phyloP scores from a whole-genome alignment of 179 eudicot genomes.

The Silene vulgaris region DNA sequence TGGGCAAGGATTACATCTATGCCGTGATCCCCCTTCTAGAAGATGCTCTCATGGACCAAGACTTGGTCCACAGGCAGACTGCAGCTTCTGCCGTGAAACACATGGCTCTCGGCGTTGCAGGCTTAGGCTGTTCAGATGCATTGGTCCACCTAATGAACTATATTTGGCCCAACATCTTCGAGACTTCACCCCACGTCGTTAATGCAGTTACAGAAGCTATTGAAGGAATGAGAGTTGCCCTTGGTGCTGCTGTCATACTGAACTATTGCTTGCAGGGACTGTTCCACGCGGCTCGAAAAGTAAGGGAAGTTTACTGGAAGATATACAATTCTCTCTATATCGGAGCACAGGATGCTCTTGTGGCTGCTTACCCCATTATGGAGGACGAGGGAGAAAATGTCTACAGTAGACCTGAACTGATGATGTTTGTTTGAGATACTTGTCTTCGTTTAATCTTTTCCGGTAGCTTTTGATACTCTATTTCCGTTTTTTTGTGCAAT shows the following conservation, averaged over 20 bases:
- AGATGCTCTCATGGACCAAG: conserved; percentile 91
- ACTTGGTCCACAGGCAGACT: conserved; percentile 81
- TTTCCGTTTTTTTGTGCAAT: not conserved
- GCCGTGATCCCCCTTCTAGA: conserved; percentile 88
- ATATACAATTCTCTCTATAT: conserved; percentile 82
- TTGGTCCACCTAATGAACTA: conserved; percentile 69
- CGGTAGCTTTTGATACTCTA: not conserved
- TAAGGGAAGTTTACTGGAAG: conserved; percentile 93
- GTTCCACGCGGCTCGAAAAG: conserved; percentile 93
- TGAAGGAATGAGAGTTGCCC: conserved; percentile 86
- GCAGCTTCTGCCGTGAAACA: conserved; percentile 95
- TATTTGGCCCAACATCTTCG: conserved; percentile 89
- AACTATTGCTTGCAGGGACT: conserved; percentile 75
- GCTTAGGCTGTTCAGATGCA: conserved; percentile 88
- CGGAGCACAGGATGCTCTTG: conserved; percentile 87
- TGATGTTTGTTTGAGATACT: conserved; percentile 52
- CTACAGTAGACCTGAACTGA: conserved; percentile 72
- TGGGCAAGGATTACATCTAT: conserved; percentile 92
- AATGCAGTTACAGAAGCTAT: conserved; percentile 75
- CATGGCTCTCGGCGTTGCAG: conserved; percentile 92
- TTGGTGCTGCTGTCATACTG: conserved; percentile 63
- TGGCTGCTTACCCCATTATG: conserved; percentile 73
- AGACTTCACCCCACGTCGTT: conserved; percentile 85
- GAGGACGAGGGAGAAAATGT: conserved; percentile 69
- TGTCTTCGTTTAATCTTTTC: not conserved